Base-by-base conservation (phyloP, 176 grass and related monocot genomes). In the Eragrostis curvula region DNA sequence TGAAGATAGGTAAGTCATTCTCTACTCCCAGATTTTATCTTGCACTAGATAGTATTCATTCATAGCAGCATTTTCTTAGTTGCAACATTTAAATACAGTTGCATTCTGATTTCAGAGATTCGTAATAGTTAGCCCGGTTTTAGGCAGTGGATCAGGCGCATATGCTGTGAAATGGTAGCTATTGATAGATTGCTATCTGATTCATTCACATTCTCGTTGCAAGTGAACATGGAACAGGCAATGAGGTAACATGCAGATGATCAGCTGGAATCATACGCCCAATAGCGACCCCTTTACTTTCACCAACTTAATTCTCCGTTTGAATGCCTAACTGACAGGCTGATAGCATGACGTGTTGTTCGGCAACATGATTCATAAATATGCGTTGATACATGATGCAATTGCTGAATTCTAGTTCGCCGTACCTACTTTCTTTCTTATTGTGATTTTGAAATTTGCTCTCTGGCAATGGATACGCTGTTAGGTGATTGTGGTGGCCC, bases 1-100 rank as follows among this genome's bases (percentile, higher is more conserved):
- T 90, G 88, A 90, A 90, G 84, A 82, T 90, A 46, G 88, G 88
- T 86, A 47, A 74, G 24, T 25, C 50, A 27, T 15, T 44, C 69
- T 64, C 66, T 20, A n/a, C 41, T 30, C 56, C 41, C 42, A 24
- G n/a, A 13, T 27, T 60, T 13, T 25, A 28, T 82, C 27, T 46
- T 66, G 7, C 6, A 60, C 23, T 60, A 27, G n/a, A 24, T 25
- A 23, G 10, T 61, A 61, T 59, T 16, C 17, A 60, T 78, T 16
- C n/a, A 1, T 20, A 27, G 21, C 24, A 16, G 12, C 63, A 63
- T 41, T 81, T 12, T 12, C 17, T 77, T 82, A 42, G 6, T 52
- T 66, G 8, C 6, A 10, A 30, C 18, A 81, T 50, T 70, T 81
- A 82, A 70, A 36, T 6, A 25, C 0, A 10, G 46, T 29, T 70